Base-by-base conservation (phyloP, 1,284 basidiomycete species). In the Ustilago bromivora region DNA sequence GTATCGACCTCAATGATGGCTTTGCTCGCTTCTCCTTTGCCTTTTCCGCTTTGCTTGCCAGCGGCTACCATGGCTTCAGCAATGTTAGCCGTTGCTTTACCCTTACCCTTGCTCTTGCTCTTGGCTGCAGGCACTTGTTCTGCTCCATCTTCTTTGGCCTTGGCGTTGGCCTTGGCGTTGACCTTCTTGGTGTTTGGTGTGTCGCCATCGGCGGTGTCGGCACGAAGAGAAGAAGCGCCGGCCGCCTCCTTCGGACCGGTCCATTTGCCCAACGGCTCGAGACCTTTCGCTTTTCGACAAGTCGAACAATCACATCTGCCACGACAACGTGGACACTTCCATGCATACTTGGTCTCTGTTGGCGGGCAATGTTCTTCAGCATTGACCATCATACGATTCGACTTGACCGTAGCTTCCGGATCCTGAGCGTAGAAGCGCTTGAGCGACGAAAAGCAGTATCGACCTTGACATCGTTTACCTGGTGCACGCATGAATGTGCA, bases 401-500 rank as follows among this genome's bases (percentile, higher is more conserved):
- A 64, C 54, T 65, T 71, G 64, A 74, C 76, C 36, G 71, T 78
- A 40, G 62, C 59, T 9, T 73, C 76, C 7, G 76, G 63, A 32
- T 78, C 76, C 54, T 64, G 63, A 32, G 63, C 71, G 56, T 78
- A 78, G 46, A 73, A 57, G 38, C 71, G 62, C 38, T 60, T 67
- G 58, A 78, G 76, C 19, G 65, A 59, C 4, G 67, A 65, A 31
- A 74, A 71, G 71, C 76, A 78, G 61, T 65, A 78, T 8, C 68
- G 57, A 19, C 56, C 63, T 32, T 69, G 69, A 19, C 75, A 77
- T 4, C 75, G 69, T 54, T 66, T 70, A 31, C 70, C 75, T 1
- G 73, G 73, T 12, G 73, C 68, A 32, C 75, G 66, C 66, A 77
- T 68, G 57, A 77, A 77, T 38, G 75, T 77, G 66, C 75, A 77